phyloP scores from a whole-genome alignment of 148 eudicot genomes.

The Fagopyrum esculentum region DNA sequence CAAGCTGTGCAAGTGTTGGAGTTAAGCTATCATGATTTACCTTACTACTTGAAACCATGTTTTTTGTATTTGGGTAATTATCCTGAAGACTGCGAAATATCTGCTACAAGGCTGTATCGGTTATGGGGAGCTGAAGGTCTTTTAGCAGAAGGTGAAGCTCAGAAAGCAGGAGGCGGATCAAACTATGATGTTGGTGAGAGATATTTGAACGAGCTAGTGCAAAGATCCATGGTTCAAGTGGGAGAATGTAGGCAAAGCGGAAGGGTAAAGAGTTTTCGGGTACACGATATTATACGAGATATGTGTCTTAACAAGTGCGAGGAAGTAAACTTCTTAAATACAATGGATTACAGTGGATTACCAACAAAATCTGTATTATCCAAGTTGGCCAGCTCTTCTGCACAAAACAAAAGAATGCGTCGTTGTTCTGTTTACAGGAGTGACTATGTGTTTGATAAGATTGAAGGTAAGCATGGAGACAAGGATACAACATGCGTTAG shows the following conservation, averaged over 20 bases:
- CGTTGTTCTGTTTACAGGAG: neutral
- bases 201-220: conserved; percentile 13
- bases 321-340: conserved; percentile 4
- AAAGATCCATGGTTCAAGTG: conserved; percentile 10
- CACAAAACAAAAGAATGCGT: neutral
- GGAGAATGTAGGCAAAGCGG: neutral
- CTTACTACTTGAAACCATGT: conserved; percentile 3
- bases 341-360: neutral
- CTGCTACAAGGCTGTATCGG: neutral
- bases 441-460: neutral
- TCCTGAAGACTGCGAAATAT: conserved; percentile 15
- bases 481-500: neutral
- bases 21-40: conserved; percentile 15
- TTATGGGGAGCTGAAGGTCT: conserved; percentile 20
- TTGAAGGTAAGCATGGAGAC: neutral
- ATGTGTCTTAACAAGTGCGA: neutral
- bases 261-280: neutral
- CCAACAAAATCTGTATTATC: neutral
- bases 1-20: neutral
- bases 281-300: conserved; percentile 15
- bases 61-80: conserved; percentile 14
- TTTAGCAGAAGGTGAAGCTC: neutral
- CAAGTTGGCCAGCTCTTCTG: neutral
- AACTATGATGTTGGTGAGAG: conserved; percentile 12
- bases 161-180: neutral